Base-by-base conservation (phyloP, 345 rosid species). In the Adansonia digitata region DNA sequence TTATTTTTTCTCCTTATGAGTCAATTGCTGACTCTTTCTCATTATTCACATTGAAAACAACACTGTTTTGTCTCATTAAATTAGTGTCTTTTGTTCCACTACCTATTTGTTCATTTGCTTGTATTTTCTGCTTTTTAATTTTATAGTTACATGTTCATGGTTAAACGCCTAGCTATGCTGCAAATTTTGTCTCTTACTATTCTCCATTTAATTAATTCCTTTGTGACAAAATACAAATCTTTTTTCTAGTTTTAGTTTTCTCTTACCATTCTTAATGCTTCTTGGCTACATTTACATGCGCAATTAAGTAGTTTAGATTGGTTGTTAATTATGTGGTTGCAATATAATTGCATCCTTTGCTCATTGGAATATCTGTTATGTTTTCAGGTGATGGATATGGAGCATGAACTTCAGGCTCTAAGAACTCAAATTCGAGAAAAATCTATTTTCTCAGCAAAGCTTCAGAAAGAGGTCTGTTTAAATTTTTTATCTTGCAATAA, bases 381-480 rank as follows among this genome's bases (percentile, higher is more conserved):
- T n/a, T 55, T 63, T 59, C 85, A 94, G 98, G 97, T 94, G 78
- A 83, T 92, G 82, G 92, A 85, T 73, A 91, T 94, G 98, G 91
- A 94, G 77, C 94, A 85, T 24, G 98, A 94, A 76, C 94, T 92
- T 79, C 84, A 72, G 56, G 98, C 91, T 5, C 81, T 94, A 55
- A 84, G 92, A 83, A 70, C 81, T 80, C 97, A 94, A 82, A 90
- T 94, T 75, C 89, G 88, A 63, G 97, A 94, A 85, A 94, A 92
- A 80, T 85, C 94, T 57, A 37, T 88, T 69, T 86, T 88, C 77
- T 88, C 97, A 0, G 70, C 85, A 51, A 92, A 88, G 84, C 91
- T 94, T 84, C 94, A 94, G 81, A 90, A 83, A 81, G 92, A 92
- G 95, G 98, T 94, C 59, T 62, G 79, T n/a, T n/a, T n/a, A n/a